These are phyloP conservation scores for Ceratobasidium papillatum DNA, from an alignment of 1,284 basidiomycete species.

Conservation along the genomic window DNA sequence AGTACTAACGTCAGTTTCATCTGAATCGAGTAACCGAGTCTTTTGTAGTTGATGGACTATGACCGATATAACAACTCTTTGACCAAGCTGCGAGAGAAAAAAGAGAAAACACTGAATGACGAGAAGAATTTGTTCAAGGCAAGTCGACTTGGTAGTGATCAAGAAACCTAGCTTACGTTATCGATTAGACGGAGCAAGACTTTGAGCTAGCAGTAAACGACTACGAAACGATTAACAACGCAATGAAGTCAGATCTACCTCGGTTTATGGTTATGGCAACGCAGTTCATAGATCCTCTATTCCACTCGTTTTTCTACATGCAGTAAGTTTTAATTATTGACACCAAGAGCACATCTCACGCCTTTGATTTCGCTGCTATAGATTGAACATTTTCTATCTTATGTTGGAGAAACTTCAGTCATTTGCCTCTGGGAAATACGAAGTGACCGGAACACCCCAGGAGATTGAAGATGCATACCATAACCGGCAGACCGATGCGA, in stretches of 20 bases:
- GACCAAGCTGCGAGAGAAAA: slow-evolving; percentile 96
- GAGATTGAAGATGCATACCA: slow-evolving; percentile 85
- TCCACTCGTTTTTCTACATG: slow-evolving; percentile 99
- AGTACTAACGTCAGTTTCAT: slow-evolving; percentile 42
- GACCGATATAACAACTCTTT: slow-evolving; percentile 97
- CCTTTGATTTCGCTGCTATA: slow-evolving; percentile 50
- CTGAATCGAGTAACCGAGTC: slow-evolving; percentile 23
- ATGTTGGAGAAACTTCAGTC: slow-evolving; percentile 91
- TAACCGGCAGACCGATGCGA: slow-evolving; percentile 79
- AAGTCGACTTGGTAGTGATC: slow-evolving; percentile 45
- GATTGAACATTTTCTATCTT: slow-evolving; percentile 92
- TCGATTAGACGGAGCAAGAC: slow-evolving; percentile 90
- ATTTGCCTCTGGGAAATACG: slow-evolving; percentile 87
- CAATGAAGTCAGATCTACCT: slow-evolving; percentile 92
- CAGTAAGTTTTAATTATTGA: slow-evolving; percentile 68
- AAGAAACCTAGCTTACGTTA: slow-evolving; percentile 7
- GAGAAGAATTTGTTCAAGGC: slow-evolving; percentile 97
- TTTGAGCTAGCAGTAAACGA: slow-evolving; percentile 94
- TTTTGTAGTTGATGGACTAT: slow-evolving; percentile 83
- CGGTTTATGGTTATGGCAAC: slow-evolving; percentile 88
- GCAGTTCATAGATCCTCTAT: slow-evolving; percentile 93
- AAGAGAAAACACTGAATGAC: slow-evolving; percentile 91
- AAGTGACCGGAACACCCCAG: slow-evolving; percentile 69
- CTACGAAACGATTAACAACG: slow-evolving; percentile 95
- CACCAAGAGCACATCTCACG: neutral